Percentiles rank a stretch among this genome's conserved stretches.
Evolutionary conservation across 139 green algal species (phyloP).

Genomic region (Tetraselmis chui): DNA sequence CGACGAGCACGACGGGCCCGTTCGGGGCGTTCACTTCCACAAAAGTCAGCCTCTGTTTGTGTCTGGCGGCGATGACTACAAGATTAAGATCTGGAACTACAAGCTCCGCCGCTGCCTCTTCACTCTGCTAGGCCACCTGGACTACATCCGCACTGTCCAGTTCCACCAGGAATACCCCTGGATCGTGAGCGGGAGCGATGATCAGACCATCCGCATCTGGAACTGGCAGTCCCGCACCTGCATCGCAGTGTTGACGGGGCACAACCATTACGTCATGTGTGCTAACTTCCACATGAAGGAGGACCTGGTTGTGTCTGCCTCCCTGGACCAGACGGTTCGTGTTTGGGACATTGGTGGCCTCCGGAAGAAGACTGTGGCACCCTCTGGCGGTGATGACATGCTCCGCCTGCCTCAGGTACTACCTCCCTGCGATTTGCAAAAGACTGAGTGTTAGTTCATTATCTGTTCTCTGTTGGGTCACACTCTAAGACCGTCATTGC

Average conservation of each 20-base stretch:
- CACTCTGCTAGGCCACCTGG: slow-evolving; percentile 96
- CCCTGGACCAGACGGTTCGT: slow-evolving; percentile 92
- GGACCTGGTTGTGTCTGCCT: slow-evolving; percentile 87
- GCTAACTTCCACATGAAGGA: slow-evolving; percentile 96
- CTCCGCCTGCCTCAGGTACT: slow-evolving; percentile 73
- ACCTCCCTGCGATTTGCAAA: too few species aligned
- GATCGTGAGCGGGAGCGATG: slow-evolving; percentile 94
- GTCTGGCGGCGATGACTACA: slow-evolving; percentile 96
- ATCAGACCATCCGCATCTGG: slow-evolving; percentile 99
- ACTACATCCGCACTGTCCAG: slow-evolving; percentile 99
- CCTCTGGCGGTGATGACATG: slow-evolving; percentile 68
- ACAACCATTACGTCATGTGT: slow-evolving; percentile 99
- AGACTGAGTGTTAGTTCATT: too few species aligned
- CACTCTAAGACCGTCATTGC: too few species aligned
- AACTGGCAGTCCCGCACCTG: slow-evolving; percentile 97
- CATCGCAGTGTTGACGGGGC: slow-evolving; percentile 95
- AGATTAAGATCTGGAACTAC: slow-evolving; percentile 99
- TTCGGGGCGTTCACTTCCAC: slow-evolving; percentile 96
- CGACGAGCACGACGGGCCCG: slow-evolving; percentile 98
- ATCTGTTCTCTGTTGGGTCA: too few species aligned
- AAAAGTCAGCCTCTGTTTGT: slow-evolving; percentile 96
- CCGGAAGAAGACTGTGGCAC: slow-evolving; percentile 88
- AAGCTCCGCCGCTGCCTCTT: slow-evolving; percentile 96
- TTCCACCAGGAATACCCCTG: slow-evolving; percentile 95
- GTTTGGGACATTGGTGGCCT: slow-evolving; percentile 98